Conservation (phyloP, 2,329 filamentous ascomycete species). For the Clonostachys rhizophaga region DNA sequence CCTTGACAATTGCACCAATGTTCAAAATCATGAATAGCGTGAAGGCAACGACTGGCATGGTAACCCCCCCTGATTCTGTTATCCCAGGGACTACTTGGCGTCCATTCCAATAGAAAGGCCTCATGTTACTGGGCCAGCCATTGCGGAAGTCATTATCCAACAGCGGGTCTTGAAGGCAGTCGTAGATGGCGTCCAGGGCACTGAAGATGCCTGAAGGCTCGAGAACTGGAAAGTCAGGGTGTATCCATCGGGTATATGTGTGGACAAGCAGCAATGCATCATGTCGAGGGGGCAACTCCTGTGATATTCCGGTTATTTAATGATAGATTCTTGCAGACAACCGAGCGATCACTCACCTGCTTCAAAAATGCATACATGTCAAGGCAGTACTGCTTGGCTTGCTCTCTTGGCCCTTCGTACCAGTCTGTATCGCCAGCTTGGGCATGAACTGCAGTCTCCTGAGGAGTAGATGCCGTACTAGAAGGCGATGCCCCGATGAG, state of each 20-base stretch:
- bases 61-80: neutral
- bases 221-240: constrained; percentile 12
- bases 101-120: constrained; percentile 13
- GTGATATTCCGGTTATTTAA: constrained; percentile 5
- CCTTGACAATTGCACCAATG: constrained; percentile 23
- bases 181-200: constrained; percentile 12
- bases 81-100: constrained; percentile 1
- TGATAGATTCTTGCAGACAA: no score
- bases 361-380: neutral
- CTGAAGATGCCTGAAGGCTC: constrained; percentile 10
- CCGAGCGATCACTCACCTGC: neutral
- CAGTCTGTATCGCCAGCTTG: neutral
- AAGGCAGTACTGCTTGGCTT: neutral
- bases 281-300: constrained; percentile 12
- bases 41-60: constrained; percentile 17
- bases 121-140: constrained; percentile 10
- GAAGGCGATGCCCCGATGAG: constrained; percentile 12
- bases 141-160: neutral
- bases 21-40: constrained; percentile 27
- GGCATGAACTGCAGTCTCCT: neutral
- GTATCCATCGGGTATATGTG: constrained; percentile 12
- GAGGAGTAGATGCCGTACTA: constrained; percentile 2
- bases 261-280: constrained; percentile 10
- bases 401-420: neutral
- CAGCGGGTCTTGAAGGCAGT: neutral